Evolutionary conservation across 78 protist genomes (phyloP).

Genomic region (Andalucia godoyi): DNA sequence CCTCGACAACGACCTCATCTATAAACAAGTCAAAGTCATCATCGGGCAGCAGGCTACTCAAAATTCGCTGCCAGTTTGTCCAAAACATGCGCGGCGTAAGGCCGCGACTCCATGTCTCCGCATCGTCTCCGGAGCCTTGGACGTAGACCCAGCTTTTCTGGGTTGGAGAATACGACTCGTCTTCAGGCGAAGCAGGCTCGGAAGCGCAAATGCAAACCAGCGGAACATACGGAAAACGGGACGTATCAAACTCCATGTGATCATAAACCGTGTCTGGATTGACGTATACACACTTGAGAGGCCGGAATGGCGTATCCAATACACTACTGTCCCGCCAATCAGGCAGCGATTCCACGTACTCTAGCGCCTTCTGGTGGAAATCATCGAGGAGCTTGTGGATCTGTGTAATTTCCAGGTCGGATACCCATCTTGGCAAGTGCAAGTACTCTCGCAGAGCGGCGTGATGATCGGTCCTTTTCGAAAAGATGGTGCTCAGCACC

Average conservation of each 20-base stretch:
- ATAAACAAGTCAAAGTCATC: no score
- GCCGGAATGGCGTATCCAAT: neutral
- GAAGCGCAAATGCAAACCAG: neutral
- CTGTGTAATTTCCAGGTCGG: neutral
- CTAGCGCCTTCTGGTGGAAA: neutral
- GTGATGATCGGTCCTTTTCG: neutral
- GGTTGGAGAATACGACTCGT: neutral
- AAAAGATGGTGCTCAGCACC: constrained; percentile 2
- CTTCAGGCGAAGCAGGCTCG: neutral
- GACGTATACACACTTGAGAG: neutral
- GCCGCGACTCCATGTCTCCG: constrained; percentile 17
- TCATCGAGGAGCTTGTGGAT: neutral
- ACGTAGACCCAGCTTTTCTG: neutral
- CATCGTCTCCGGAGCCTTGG: constrained; percentile 29
- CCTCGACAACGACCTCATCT: no score
- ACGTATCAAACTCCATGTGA: neutral
- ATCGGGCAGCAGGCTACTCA: no score
- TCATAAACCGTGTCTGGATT: no score
- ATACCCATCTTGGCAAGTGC: neutral
- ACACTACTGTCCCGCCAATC: neutral
- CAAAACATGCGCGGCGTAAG: constrained; percentile 14
- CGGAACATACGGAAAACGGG: neutral
- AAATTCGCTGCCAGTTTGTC: no score
- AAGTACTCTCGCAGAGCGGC: neutral
- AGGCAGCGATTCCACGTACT: neutral